Percentiles rank a stretch among this genome's conserved stretches.
Conservation (phyloP, 768 basidiomycete genomes). For the Saitozyma sp. region DNA sequence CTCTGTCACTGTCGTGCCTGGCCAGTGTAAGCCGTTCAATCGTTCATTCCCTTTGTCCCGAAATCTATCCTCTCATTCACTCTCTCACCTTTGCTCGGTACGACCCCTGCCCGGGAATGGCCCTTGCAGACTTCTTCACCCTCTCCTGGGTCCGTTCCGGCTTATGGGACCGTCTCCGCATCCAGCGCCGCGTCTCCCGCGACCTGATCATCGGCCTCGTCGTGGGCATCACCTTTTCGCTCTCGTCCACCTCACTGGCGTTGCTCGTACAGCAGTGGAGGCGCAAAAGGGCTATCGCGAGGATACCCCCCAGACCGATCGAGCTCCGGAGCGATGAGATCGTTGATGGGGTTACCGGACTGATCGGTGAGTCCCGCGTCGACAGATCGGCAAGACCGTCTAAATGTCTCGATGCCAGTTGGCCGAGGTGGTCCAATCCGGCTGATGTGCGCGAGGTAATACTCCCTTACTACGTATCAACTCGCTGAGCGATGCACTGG, state of each 20-base stretch:
- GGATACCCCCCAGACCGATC: slow-evolving; percentile 47
- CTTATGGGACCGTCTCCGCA: slow-evolving; percentile 24
- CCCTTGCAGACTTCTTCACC: background rate
- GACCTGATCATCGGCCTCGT: slow-evolving; percentile 60
- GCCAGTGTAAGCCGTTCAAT: too few relatives aligned
- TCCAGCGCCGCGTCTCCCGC: slow-evolving; percentile 31
- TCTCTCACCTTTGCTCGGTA: background rate
- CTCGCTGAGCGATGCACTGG: slow-evolving; percentile 83
- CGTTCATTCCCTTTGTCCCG: too few relatives aligned
- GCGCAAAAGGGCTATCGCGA: slow-evolving; percentile 44
- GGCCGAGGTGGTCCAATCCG: background rate
- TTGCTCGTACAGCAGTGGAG: slow-evolving; percentile 60
- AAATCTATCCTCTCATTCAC: background rate
- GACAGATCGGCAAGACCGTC: too few relatives aligned
- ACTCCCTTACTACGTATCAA: slow-evolving; percentile 90
- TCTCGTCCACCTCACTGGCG: slow-evolving; percentile 68
- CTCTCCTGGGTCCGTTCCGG: background rate
- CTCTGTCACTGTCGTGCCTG: too few relatives aligned
- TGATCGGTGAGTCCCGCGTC: slow-evolving; percentile 64
- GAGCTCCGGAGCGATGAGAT: slow-evolving; percentile 67
- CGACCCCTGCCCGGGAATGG: background rate
- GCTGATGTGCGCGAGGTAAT: slow-evolving; percentile 64
- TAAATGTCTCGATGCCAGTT: background rate
- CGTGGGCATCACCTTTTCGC: slow-evolving; percentile 73
- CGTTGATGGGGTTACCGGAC: slow-evolving; percentile 73